Evolutionary conservation across 2,329 filamentous ascomycete genomes (phyloP), one percentile per base, ranked within the genome.

Genomic region (Chaetoscypha palmicola): DNA sequence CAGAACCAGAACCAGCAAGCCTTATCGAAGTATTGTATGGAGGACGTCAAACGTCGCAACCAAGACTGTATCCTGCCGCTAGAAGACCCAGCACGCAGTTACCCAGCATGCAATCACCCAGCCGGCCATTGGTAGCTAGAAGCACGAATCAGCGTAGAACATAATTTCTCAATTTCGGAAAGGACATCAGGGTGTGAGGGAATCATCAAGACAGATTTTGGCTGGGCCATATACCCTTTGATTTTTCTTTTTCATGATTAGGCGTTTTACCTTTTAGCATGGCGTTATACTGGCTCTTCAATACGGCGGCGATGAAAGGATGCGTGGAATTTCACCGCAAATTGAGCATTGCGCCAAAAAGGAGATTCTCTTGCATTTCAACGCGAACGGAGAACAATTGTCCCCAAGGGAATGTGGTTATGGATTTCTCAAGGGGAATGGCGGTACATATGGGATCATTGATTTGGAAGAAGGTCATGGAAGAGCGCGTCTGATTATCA

Each of bases 201-300:
- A 24, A 14, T 16, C n/a, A 22, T 17, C 28, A 20, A 20, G n/a
- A n/a, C n/a, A n/a, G n/a, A n/a, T n/a, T 26, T 23, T 39, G 46
- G 44, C 49, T 47, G 47, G 44, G 45, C 49, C 44, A 49, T 46
- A 46, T 45, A 47, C 38, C 35, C 38, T 38, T 50, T 26, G 26
- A 39, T 23, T 31, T 43, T 47, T 33, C 17, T 19, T 39, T 31
- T 35, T 40, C 23, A 43, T 22, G 41, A 38, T 30, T 21, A 12
- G 41, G 44, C 32, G 33, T 41, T 32, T 17, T n/a, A n/a, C n/a
- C 34, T 32, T 37, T 51, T 51, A 51, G 49, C 49, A 49, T 41
- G 49, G 49, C 43, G 49, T 51, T 51, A 24, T 24, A 46, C 30
- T n/a, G n/a, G n/a, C n/a, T n/a, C n/a, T n/a, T n/a, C n/a, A n/a